phyloP scores from a whole-genome alignment of 2,329 filamentous ascomycete genomes.

The Gnomoniopsis sp. region DNA sequence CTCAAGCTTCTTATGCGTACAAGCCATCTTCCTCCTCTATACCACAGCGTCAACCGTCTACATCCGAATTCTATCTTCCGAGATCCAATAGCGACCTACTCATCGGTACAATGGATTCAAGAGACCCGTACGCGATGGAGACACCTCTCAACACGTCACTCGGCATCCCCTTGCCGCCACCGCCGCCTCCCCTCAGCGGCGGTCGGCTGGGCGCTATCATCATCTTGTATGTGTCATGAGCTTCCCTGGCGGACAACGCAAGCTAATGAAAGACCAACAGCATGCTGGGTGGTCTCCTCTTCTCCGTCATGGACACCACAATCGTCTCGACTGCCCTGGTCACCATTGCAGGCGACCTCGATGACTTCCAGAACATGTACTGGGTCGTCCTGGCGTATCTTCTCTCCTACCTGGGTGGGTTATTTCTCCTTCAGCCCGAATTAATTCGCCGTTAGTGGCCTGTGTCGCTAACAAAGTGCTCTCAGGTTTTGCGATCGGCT shows the following conservation, averaged over 20 bases:
- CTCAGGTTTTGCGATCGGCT: conserved; percentile 52
- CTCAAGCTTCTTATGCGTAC: conserved; percentile 1
- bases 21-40: background rate
- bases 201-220: conserved; percentile 12
- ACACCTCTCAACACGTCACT: conserved; percentile 6
- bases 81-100: conserved; percentile 11
- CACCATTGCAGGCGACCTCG: conserved; percentile 51
- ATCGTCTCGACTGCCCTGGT: conserved; percentile 57
- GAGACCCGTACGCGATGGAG: conserved; percentile 8
- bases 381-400: conserved; percentile 57
- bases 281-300: conserved; percentile 50
- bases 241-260: background rate
- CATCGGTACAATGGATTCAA: conserved; percentile 5
- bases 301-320: conserved; percentile 55
- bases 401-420: conserved; percentile 52
- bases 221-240: conserved; percentile 6
- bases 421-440: too few species aligned
- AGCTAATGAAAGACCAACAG: conserved; percentile 26
- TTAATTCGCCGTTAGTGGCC: too few species aligned
- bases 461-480: background rate
- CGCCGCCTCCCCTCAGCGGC: conserved; percentile 1
- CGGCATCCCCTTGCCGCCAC: background rate
- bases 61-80: background rate
- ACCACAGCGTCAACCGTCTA: background rate
- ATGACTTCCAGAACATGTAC: conserved; percentile 48